phyloP scores from a whole-genome alignment of 805 yeast species.

The Candida michaelii region DNA sequence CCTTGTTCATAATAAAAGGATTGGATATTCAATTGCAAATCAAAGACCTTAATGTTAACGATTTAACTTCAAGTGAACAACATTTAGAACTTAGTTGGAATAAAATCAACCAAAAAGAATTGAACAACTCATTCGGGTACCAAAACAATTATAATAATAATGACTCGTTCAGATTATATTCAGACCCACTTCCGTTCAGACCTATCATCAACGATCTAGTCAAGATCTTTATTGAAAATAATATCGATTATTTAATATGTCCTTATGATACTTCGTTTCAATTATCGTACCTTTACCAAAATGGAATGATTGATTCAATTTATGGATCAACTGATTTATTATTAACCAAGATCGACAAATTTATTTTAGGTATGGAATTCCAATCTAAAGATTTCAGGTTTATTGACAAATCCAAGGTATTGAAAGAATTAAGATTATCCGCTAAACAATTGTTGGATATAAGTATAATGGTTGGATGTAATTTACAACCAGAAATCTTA shows the following conservation, averaged over 20 bases:
- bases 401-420: conserved; percentile 56
- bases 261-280: conserved; percentile 84
- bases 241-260: conserved; percentile 68
- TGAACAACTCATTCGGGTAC: conserved; percentile 20
- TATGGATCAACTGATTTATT: conserved; percentile 84
- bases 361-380: conserved; percentile 71
- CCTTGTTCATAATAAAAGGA: conserved; percentile 79
- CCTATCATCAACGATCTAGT: conserved; percentile 58
- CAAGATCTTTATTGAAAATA: conserved; percentile 52
- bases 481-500: conserved; percentile 65
- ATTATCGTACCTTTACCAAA: conserved; percentile 64
- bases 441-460: conserved; percentile 73
- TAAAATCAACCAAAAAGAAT: conserved; percentile 28
- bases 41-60: conserved; percentile 34
- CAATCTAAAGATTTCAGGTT: conserved; percentile 64
- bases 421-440: conserved; percentile 59
- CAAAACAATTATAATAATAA: conserved; percentile 20
- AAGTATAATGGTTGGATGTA: conserved; percentile 76
- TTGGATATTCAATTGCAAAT: conserved; percentile 43
- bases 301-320: conserved; percentile 64
- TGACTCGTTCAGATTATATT: conserved; percentile 53
- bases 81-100: conserved; percentile 43
- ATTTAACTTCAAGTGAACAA: conserved; percentile 38
- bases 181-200: conserved; percentile 49
- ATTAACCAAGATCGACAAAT: conserved; percentile 62